Conservation (phyloP, 1,284 basidiomycete genomes). For the Veloboletus limbatus region DNA sequence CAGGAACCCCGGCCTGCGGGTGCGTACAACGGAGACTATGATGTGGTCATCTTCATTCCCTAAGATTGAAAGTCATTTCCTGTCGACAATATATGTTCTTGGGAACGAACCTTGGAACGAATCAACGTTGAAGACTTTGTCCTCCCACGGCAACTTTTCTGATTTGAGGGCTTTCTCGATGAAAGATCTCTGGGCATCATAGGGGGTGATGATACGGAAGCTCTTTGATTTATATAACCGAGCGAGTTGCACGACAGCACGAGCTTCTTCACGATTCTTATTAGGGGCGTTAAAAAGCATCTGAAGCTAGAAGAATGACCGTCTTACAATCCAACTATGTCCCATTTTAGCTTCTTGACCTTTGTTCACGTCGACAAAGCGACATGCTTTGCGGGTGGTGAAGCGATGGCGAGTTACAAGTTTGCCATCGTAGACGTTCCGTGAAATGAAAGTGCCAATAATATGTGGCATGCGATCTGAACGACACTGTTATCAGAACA, state of each 20-base stretch:
- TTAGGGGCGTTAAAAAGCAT: background rate
- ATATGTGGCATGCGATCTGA: conserved; percentile 51
- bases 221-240: conserved; percentile 3
- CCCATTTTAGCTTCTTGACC: conserved; percentile 24
- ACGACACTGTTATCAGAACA: background rate
- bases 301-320: background rate
- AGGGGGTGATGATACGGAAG: conserved; percentile 41
- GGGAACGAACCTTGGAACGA: conserved; percentile 55
- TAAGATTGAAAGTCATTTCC: conserved; percentile 19
- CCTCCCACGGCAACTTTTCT: conserved; percentile 44
- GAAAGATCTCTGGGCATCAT: conserved; percentile 57
- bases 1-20: conserved; percentile 48
- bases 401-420: conserved; percentile 24
- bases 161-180: conserved; percentile 49
- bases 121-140: conserved; percentile 63
- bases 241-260: conserved; percentile 24
- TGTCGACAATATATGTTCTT: conserved; percentile 19
- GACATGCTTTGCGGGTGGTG: conserved; percentile 13
- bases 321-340: conserved; percentile 29
- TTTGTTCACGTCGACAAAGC: conserved; percentile 30
- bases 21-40: conserved; percentile 58
- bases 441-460: conserved; percentile 49
- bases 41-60: conserved; percentile 48
- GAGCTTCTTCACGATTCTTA: conserved; percentile 28
- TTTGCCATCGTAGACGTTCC: conserved; percentile 38